Evolutionary conservation across 2,329 filamentous ascomycete genomes (phyloP).

Genomic region (Hymenoscyphus fraxineus): DNA sequence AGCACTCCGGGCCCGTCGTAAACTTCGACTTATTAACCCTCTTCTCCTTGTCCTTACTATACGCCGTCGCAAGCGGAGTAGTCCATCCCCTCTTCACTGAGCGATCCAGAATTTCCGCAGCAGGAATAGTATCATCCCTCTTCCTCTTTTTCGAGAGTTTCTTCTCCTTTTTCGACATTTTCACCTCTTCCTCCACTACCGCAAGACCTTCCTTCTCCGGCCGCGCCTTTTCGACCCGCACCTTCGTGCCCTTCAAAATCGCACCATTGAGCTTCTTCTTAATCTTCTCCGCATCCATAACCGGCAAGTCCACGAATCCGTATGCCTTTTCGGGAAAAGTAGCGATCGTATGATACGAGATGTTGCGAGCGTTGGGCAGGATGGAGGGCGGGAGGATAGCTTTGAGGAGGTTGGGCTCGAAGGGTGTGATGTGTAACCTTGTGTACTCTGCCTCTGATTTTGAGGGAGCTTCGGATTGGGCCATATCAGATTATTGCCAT

Average conservation of each 20-base stretch:
- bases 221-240: slow-evolving; percentile 77
- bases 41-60: slow-evolving; percentile 49
- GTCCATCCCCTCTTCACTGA: slow-evolving; percentile 42
- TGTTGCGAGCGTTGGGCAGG: slow-evolving; percentile 64
- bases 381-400: slow-evolving; percentile 67
- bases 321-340: slow-evolving; percentile 88
- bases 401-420: slow-evolving; percentile 70
- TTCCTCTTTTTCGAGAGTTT: slow-evolving; percentile 48
- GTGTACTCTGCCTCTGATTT: slow-evolving; percentile 33
- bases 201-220: slow-evolving; percentile 47
- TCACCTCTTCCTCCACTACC: slow-evolving; percentile 28
- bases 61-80: slow-evolving; percentile 46
- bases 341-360: slow-evolving; percentile 83
- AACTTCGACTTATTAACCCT: slow-evolving; percentile 68
- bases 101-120: slow-evolving; percentile 63
- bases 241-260: slow-evolving; percentile 78
- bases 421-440: slow-evolving; percentile 83
- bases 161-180: slow-evolving; percentile 40
- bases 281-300: slow-evolving; percentile 80
- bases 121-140: slow-evolving; percentile 53
- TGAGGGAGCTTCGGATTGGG: background rate
- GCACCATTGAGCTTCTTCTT: slow-evolving; percentile 87
- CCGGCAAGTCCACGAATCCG: slow-evolving; percentile 83
- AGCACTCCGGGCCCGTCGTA: slow-evolving; percentile 73
- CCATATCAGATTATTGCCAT: slow-evolving; percentile 7